A percentile compares a stretch with the other conserved stretches of the same genome.
Evolutionary conservation across 164 flowering plant species (phyloP).

Genomic region (Vitis vinifera): DNA sequence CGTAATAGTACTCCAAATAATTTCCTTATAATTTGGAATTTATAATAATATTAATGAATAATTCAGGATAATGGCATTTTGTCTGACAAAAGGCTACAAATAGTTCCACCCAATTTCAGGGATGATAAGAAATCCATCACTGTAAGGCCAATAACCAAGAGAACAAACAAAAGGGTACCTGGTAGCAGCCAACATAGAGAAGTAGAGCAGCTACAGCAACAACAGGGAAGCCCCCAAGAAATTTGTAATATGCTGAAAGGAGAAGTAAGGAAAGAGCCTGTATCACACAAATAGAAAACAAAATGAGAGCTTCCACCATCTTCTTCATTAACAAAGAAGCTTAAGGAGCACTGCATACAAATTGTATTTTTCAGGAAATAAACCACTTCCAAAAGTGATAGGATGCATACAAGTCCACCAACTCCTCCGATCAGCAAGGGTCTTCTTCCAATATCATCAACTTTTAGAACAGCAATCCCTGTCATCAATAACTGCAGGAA

Average conservation of each 20-base stretch:
- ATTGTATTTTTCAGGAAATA: neutral
- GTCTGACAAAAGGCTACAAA: too few species aligned
- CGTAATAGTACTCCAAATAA: too few species aligned
- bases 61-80: too few species aligned
- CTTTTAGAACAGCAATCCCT: constrained; percentile 82
- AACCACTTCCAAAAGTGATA: neutral
- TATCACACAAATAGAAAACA: constrained; percentile 3
- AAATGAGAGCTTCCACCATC: neutral
- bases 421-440: constrained; percentile 91
- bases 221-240: constrained; percentile 69
- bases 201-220: constrained; percentile 85
- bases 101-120: too few species aligned
- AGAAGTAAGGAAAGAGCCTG: constrained; percentile 77
- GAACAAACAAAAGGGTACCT: constrained; percentile 34
- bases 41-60: too few species aligned
- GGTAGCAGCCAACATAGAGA: constrained; percentile 91
- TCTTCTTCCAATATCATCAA: constrained; percentile 88
- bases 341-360: neutral
- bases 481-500: constrained; percentile 82
- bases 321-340: neutral
- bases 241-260: constrained; percentile 86
- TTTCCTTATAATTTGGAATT: too few species aligned
- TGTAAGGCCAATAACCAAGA: neutral
- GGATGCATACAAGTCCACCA: constrained; percentile 68
- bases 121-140: too few species aligned